Evolutionary conservation across 2,329 filamentous ascomycete species (phyloP).

Genomic region (Scleromitrula shiraiana): DNA sequence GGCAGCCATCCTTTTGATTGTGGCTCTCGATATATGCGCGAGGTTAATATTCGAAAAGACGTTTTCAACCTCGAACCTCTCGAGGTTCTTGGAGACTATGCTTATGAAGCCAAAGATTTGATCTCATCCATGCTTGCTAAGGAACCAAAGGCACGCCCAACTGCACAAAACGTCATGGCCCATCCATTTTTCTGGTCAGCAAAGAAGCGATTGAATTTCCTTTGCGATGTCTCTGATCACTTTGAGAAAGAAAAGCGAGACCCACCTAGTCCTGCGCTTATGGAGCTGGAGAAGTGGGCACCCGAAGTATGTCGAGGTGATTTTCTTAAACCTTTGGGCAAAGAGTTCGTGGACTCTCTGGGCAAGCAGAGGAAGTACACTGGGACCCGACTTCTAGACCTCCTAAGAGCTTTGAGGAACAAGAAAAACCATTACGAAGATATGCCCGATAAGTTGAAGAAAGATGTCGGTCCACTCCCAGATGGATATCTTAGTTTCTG

Average conservation of each 20-base stretch:
- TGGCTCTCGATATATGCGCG: constrained; percentile 88
- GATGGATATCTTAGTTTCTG: constrained; percentile 63
- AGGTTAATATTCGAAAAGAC: constrained; percentile 94
- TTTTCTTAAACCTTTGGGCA: constrained; percentile 69
- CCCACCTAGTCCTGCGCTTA: constrained; percentile 62
- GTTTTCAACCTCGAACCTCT: constrained; percentile 65
- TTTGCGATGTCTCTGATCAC: constrained; percentile 95
- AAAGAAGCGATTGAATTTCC: constrained; percentile 80
- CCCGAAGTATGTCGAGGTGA: constrained; percentile 54
- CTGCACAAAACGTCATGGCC: constrained; percentile 70
- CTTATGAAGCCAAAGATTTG: constrained; percentile 79
- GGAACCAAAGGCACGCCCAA: constrained; percentile 53
- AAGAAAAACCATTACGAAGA: constrained; percentile 98
- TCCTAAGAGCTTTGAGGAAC: constrained; percentile 82
- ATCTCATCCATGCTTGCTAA: constrained; percentile 68
- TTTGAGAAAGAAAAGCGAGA: constrained; percentile 90
- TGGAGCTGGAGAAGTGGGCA: constrained; percentile 48
- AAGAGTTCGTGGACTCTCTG: constrained; percentile 78
- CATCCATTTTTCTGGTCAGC: constrained; percentile 96
- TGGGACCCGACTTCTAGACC: constrained; percentile 71
- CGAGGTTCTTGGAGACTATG: constrained; percentile 71
- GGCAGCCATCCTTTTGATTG: constrained; percentile 91
- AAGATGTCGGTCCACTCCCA: constrained; percentile 53
- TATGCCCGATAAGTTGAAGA: constrained; percentile 74
- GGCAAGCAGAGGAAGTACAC: constrained; percentile 96